Percentiles rank a stretch among this genome's conserved stretches.
phyloP scores from a whole-genome alignment of 768 basidiomycete genomes.

The Mycena sanguinolenta region DNA sequence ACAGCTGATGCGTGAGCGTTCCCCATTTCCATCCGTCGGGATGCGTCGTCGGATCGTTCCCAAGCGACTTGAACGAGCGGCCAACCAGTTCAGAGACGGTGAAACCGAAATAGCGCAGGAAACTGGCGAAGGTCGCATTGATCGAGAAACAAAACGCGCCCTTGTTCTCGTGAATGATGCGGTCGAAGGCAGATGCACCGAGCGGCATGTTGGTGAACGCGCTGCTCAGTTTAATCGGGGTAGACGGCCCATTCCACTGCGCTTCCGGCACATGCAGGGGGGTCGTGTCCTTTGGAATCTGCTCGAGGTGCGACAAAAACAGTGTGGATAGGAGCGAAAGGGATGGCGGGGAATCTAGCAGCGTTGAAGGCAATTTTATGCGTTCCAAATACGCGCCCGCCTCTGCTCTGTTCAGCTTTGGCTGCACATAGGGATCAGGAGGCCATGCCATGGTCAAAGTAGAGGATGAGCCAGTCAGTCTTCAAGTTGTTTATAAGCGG shows the following conservation, averaged over 20 bases:
- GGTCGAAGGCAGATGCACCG: constrained; percentile 25
- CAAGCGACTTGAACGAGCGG: constrained; percentile 31
- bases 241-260: constrained; percentile 33
- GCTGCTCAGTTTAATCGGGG: constrained; percentile 26
- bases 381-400: constrained; percentile 30
- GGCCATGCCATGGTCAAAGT: constrained; percentile 18
- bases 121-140: constrained; percentile 31
- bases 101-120: constrained; percentile 33
- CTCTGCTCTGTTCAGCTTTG: constrained; percentile 18
- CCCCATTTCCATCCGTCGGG: constrained; percentile 38
- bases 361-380: constrained; percentile 20
- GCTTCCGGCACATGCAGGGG: constrained; percentile 37
- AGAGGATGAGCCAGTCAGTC: not conserved
- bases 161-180: constrained; percentile 33
- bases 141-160: constrained; percentile 37
- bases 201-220: constrained; percentile 37
- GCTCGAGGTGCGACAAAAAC: constrained; percentile 33
- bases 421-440: constrained; percentile 8
- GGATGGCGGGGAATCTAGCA: constrained; percentile 33
- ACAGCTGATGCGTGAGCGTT: constrained; percentile 33
- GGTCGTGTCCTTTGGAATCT: constrained; percentile 34
- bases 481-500: not conserved
- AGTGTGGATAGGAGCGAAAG: constrained; percentile 28
- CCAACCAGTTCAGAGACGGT: constrained; percentile 30
- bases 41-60: constrained; percentile 33